These are phyloP conservation scores for Fonsecaea pugnacius DNA, from an alignment of 2,329 filamentous ascomycete species.

Conservation along the genomic window DNA sequence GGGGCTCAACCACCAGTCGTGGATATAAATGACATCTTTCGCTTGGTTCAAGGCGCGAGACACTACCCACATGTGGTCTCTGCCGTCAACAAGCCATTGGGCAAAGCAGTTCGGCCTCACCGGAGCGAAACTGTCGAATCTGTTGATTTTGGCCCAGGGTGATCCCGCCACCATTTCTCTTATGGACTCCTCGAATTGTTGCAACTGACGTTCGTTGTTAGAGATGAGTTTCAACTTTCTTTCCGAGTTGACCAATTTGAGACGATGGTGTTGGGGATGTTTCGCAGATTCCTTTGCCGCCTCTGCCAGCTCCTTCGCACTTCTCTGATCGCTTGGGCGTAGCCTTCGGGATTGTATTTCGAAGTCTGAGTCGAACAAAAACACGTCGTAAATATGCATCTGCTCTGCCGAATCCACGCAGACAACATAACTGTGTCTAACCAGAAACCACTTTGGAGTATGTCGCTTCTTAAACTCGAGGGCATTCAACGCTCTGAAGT, in stretches of 20 bases:
- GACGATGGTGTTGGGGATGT: slow-evolving; percentile 74
- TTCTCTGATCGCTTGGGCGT: slow-evolving; percentile 51
- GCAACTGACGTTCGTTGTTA: slow-evolving; percentile 83
- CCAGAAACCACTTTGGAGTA: slow-evolving; percentile 94
- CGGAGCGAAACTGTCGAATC: slow-evolving; percentile 92
- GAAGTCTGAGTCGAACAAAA: slow-evolving; percentile 91
- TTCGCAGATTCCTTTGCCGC: slow-evolving; percentile 66
- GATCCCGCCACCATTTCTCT: slow-evolving; percentile 81
- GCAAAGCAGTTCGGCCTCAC: slow-evolving; percentile 84
- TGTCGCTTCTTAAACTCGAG: slow-evolving; percentile 70
- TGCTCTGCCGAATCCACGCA: slow-evolving; percentile 98
- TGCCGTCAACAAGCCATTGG: slow-evolving; percentile 94
- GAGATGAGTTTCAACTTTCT: slow-evolving; percentile 89
- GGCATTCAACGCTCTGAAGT: slow-evolving; percentile 80
- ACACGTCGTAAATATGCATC: slow-evolving; percentile 98
- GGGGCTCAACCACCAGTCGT: slow-evolving; percentile 98
- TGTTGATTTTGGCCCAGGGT: slow-evolving; percentile 78
- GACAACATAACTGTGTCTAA: slow-evolving; percentile 96
- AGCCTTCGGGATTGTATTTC: slow-evolving; percentile 65
- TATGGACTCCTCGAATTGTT: slow-evolving; percentile 94
- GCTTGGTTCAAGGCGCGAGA: slow-evolving; percentile 96
- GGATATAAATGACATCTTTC: slow-evolving; percentile 96
- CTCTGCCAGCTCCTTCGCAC: slow-evolving; percentile 65
- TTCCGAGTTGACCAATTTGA: slow-evolving; percentile 89
- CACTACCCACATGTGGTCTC: slow-evolving; percentile 99